Conservation (phyloP, 179 eudicot species). For the Actinidia arguta region DNA sequence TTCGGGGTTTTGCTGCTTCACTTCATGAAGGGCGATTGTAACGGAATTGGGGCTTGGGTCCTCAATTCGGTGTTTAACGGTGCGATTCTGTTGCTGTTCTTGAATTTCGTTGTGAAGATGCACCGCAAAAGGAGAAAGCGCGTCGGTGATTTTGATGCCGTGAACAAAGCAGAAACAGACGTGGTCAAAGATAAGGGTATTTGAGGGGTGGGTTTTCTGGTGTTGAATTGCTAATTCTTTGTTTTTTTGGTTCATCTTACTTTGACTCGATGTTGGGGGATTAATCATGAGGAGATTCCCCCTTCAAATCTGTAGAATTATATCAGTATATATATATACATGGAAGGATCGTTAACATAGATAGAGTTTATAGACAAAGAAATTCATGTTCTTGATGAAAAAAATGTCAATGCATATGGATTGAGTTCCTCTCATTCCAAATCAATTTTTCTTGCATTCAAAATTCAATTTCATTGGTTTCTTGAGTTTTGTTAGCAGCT, state of each 20-base stretch:
- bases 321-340: background rate
- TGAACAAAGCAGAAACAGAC: conserved; percentile 13
- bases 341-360: background rate
- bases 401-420: too few relatives aligned
- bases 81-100: conserved; percentile 61
- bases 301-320: background rate
- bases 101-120: conserved; percentile 65
- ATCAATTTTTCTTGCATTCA: too few relatives aligned
- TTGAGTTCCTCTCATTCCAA: too few relatives aligned
- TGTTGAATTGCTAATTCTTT: background rate
- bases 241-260: background rate
- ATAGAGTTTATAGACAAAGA: background rate
- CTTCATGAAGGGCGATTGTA: conserved; percentile 76
- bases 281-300: background rate
- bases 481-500: too few relatives aligned
- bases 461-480: too few relatives aligned
- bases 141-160: background rate
- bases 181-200: conserved; percentile 30
- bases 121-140: conserved; percentile 31
- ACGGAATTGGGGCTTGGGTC: conserved; percentile 89
- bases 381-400: too few relatives aligned
- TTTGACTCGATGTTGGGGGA: background rate
- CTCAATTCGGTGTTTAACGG: conserved; percentile 76
- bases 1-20: conserved; percentile 71
- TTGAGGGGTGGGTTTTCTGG: conserved; percentile 20